Percentiles rank a stretch among this genome's conserved stretches.
phyloP scores from a whole-genome alignment of 495 filamentous ascomycete genomes.

The Daldinia grandis region DNA sequence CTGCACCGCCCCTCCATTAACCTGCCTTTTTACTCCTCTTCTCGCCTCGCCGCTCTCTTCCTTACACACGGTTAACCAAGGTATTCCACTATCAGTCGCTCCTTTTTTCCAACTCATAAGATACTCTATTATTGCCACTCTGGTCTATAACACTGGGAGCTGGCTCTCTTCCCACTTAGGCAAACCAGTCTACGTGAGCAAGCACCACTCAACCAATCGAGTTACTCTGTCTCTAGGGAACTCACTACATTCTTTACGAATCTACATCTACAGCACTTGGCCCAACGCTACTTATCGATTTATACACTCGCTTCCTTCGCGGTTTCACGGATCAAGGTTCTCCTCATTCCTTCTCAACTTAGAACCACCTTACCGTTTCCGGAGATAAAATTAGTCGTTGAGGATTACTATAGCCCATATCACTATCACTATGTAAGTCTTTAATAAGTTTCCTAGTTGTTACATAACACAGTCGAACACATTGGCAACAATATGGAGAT shows the following conservation, averaged over 20 bases:
- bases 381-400: conserved; percentile 26
- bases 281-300: conserved; percentile 32
- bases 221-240: conserved; percentile 49
- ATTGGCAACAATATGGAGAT: conserved; percentile 35
- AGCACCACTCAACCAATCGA: conserved; percentile 44
- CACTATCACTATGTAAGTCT: conserved; percentile 54
- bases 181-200: conserved; percentile 51
- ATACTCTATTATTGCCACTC: conserved; percentile 53
- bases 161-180: conserved; percentile 58
- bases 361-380: conserved; percentile 17
- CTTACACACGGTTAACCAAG: conserved; percentile 49
- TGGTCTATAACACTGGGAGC: conserved; percentile 63
- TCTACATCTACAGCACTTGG: conserved; percentile 10
- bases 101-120: conserved; percentile 48
- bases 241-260: conserved; percentile 56
- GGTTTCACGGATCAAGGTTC: conserved; percentile 27
- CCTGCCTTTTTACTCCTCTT: conserved; percentile 44
- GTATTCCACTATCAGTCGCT: conserved; percentile 54
- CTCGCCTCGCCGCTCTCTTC: conserved; percentile 46
- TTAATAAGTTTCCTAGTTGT: conserved; percentile 35
- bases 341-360: conserved; percentile 23
- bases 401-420: conserved; percentile 40
- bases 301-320: conserved; percentile 43
- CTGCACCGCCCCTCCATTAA: conserved; percentile 55
- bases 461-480: conserved; percentile 38